Conservation (phyloP, 495 filamentous ascomycete species). For the Aspergillus cristatus region DNA sequence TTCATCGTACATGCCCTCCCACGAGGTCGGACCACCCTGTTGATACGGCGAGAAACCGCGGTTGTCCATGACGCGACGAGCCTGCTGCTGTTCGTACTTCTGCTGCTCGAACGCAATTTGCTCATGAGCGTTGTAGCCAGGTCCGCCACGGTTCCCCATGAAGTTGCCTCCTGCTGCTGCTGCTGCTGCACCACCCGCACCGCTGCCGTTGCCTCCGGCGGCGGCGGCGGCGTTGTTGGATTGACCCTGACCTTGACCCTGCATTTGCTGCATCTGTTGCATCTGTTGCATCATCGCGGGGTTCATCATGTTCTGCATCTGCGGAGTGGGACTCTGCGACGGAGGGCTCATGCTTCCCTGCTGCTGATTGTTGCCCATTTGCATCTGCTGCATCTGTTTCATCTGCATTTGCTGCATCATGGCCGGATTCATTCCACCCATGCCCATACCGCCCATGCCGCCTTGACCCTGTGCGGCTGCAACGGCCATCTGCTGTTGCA, state of each 20-base stretch:
- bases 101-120: conserved; percentile 80
- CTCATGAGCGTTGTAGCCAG: conserved; percentile 62
- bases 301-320: conserved; percentile 47
- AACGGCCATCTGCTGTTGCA: conserved; percentile 70
- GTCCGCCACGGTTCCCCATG: conserved; percentile 30
- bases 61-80: conserved; percentile 34
- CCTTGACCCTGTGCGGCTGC: conserved; percentile 27
- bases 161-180: conserved; percentile 15
- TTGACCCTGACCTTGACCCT: conserved; percentile 31
- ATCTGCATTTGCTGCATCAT: conserved; percentile 81
- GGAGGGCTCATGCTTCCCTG: conserved; percentile 38
- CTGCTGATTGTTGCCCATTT: conserved; percentile 43
- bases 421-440: conserved; percentile 63
- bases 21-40: conserved; percentile 62
- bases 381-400: conserved; percentile 62
- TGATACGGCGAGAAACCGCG: conserved; percentile 42
- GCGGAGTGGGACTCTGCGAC: conserved; percentile 34
- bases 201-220: conserved; percentile 9
- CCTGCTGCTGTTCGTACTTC: conserved; percentile 73
- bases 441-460: conserved; percentile 50
- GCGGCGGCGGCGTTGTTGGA: conserved; percentile 11
- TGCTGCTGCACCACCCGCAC: conserved; percentile 7
- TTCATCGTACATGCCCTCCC: conserved; percentile 99
- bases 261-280: conserved; percentile 52
- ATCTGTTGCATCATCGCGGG: conserved; percentile 69